Evolutionary conservation across 768 basidiomycete genomes (phyloP).

Genomic region (Kockovaella imperatae): DNA sequence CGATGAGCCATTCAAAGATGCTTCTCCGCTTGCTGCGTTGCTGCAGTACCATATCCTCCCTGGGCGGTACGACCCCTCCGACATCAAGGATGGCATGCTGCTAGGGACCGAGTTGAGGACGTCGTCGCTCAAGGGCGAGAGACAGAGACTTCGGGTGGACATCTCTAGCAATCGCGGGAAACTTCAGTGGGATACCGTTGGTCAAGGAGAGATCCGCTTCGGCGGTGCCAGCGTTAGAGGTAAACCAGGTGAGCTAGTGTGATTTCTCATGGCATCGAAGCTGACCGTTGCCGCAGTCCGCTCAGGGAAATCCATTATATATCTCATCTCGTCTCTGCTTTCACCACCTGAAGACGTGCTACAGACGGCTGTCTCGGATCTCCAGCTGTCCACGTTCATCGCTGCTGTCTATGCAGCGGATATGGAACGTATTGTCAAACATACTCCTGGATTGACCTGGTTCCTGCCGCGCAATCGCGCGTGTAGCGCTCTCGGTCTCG

Average conservation of each 20-base stretch:
- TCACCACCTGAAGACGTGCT: constrained; percentile 74
- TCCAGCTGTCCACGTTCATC: constrained; percentile 85
- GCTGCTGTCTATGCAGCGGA: constrained; percentile 81
- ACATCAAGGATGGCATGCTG: constrained; percentile 65
- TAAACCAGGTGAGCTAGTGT: constrained; percentile 56
- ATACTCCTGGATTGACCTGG: constrained; percentile 64
- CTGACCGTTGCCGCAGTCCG: constrained; percentile 3
- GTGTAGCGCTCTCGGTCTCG: constrained; percentile 78
- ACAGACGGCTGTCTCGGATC: constrained; percentile 65
- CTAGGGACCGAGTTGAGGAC: constrained; percentile 63
- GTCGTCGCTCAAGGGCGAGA: constrained; percentile 46
- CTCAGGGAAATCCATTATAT: constrained; percentile 67
- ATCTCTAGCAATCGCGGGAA: constrained; percentile 26
- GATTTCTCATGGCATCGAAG: neutral
- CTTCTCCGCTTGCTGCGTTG: constrained; percentile 53
- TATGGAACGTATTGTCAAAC: constrained; percentile 62
- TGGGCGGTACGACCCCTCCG: constrained; percentile 62
- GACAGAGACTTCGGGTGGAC: constrained; percentile 44
- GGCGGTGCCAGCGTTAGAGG: constrained; percentile 74
- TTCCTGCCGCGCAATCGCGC: constrained; percentile 85
- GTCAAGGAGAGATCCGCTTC: constrained; percentile 59
- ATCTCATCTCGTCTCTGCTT: constrained; percentile 77
- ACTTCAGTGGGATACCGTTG: constrained; percentile 14
- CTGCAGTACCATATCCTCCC: constrained; percentile 88
- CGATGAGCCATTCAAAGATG: constrained; percentile 48